Conservation (phyloP, 129 eudicot species). For the Daucus carota region DH1_v3.0 NC_030385.2:36357001-36357500, state of each 20-base stretch:
- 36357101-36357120: slow-evolving; percentile 51
- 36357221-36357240: slow-evolving; percentile 41
- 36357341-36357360: too few species aligned
- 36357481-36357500: too few species aligned
- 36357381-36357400: too few species aligned
- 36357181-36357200: slow-evolving; percentile 40
- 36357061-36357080: slow-evolving; percentile 19
- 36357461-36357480: too few species aligned
- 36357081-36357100: slow-evolving; percentile 36
- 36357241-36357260: slow-evolving; percentile 25
- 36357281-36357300: slow-evolving; percentile 59
- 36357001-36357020: slow-evolving; percentile 45
- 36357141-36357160: slow-evolving; percentile 6
- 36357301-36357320: slow-evolving; percentile 49
- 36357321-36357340: background rate
- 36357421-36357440: too few species aligned
- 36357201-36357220: slow-evolving; percentile 44
- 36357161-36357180: slow-evolving; percentile 15
- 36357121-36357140: slow-evolving; percentile 31
- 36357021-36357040: slow-evolving; percentile 48
- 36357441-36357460: too few species aligned
- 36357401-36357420: too few species aligned
- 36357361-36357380: too few species aligned
- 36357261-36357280: slow-evolving; percentile 38
- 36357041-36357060: slow-evolving; percentile 26